A percentile compares a stretch with the other conserved stretches of the same genome.
Evolutionary conservation across 1,284 basidiomycete species (phyloP).

Genomic region (Ceratobasidium sp.): DNA sequence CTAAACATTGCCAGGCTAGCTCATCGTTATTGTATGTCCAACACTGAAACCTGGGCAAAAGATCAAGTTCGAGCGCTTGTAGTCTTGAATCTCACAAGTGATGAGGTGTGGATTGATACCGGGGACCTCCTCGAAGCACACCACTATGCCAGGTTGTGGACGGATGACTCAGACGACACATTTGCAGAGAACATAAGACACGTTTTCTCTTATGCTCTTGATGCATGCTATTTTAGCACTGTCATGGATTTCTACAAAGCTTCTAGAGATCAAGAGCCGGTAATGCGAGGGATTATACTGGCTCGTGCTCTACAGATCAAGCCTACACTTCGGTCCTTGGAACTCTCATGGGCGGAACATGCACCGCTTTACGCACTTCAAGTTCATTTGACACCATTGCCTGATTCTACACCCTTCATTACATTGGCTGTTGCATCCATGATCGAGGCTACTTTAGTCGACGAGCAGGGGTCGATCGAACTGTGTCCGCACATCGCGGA

Average conservation of each 20-base stretch:
- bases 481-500: background rate
- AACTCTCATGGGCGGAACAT: background rate
- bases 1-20: constrained; percentile 1
- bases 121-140: background rate
- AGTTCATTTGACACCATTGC: background rate
- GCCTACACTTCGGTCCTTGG: background rate
- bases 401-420: background rate
- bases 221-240: background rate
- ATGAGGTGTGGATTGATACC: background rate
- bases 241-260: background rate
- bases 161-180: background rate
- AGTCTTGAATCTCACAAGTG: background rate
- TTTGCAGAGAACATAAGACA: background rate
- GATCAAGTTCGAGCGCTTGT: background rate
- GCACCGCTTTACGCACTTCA: background rate
- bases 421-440: background rate
- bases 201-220: background rate
- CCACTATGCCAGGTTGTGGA: background rate
- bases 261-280: background rate
- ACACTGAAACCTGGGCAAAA: background rate
- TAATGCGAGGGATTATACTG: background rate
- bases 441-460: background rate
- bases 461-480: background rate
- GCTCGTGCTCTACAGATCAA: background rate
- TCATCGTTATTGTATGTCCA: background rate